Percentiles rank a stretch among this genome's conserved stretches.
These are phyloP conservation scores for Citrus mangshanensis DNA, from an alignment of 345 rosid genomes.

Conservation along the genomic window DNA sequence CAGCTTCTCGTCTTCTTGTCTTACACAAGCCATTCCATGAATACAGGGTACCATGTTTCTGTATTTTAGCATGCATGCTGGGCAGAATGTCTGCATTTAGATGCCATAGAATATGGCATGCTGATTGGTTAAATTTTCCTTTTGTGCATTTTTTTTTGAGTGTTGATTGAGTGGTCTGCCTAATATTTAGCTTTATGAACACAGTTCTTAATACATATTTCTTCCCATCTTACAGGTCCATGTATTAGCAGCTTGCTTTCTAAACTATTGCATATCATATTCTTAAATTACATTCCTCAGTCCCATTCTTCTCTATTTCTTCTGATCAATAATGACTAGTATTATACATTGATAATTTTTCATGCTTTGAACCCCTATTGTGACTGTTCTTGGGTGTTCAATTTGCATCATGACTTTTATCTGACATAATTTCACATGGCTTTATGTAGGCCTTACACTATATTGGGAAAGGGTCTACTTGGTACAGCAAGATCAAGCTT, in stretches of 20 bases:
- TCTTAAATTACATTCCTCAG: neutral
- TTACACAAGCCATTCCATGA: neutral
- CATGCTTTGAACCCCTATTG: neutral
- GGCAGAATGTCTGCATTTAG: neutral
- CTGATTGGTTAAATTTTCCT: neutral
- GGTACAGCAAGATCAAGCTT: constrained; percentile 95
- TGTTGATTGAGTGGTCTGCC: neutral
- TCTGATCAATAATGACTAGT: neutral
- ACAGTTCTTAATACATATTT: neutral
- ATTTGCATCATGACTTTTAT: neutral
- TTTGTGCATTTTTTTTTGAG: neutral
- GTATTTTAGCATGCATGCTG: neutral
- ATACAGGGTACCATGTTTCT: neutral
- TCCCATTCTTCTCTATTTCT: neutral
- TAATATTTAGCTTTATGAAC: neutral
- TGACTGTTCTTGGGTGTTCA: neutral
- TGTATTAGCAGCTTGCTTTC: neutral
- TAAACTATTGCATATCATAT: neutral
- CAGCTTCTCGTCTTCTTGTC: neutral
- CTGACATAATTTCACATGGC: constrained; percentile 15
- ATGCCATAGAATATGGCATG: constrained; percentile 6
- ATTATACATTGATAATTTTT: neutral
- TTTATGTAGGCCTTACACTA: constrained; percentile 59
- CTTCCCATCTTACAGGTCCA: neutral
- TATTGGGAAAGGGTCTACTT: constrained; percentile 75